These are phyloP conservation scores for Fusarium sp. DNA, from an alignment of 2,329 filamentous ascomycete species.

Conservation along the genomic window DNA sequence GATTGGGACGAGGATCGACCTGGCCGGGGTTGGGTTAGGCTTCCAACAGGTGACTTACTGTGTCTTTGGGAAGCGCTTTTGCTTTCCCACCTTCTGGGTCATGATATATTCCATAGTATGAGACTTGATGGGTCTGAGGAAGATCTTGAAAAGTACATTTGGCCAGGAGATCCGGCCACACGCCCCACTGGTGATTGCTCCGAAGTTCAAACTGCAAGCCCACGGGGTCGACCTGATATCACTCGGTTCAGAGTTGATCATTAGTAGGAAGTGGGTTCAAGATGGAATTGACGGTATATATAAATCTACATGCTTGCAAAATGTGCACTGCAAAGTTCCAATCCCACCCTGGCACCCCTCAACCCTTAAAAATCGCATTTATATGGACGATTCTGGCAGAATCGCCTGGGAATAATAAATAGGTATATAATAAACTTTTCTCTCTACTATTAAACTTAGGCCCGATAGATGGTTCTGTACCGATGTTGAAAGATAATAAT, in stretches of 20 bases:
- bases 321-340: not conserved
- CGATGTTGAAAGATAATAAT: too few species aligned
- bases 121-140: not conserved
- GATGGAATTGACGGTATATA: not conserved
- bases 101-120: not conserved
- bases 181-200: not conserved
- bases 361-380: too few species aligned
- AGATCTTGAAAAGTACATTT: not conserved
- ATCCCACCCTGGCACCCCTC: not conserved
- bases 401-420: too few species aligned
- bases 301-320: not conserved
- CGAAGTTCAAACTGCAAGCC: not conserved
- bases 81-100: not conserved
- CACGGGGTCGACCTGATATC: not conserved
- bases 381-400: too few species aligned
- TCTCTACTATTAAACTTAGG: too few species aligned
- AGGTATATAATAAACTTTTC: too few species aligned
- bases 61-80: not conserved
- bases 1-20: not conserved
- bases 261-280: not conserved
- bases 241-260: not conserved
- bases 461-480: too few species aligned
- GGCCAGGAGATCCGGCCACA: not conserved
- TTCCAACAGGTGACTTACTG: not conserved
- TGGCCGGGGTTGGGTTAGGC: not conserved